Conservation (phyloP, 106 monocot genomes). For the Allium fistulosum region DNA sequence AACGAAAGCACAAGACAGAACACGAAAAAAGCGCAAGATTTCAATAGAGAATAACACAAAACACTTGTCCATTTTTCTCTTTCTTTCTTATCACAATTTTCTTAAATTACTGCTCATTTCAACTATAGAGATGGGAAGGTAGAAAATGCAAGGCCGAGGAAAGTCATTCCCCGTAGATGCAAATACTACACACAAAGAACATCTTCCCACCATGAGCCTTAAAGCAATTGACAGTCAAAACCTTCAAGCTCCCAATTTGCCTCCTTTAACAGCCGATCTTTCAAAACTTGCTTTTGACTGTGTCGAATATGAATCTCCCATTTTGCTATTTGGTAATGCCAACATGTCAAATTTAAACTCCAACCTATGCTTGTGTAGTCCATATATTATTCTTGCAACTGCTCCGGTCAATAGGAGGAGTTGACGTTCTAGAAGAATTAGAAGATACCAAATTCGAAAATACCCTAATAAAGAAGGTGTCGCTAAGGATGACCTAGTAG, state of each 20-base stretch:
- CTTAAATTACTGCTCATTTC: too few relatives aligned
- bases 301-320: neutral
- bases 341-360: slow-evolving; percentile 41
- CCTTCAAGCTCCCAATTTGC: slow-evolving; percentile 18
- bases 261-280: slow-evolving; percentile 6
- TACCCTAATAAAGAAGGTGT: slow-evolving; percentile 49
- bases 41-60: too few relatives aligned
- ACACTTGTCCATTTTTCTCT: too few relatives aligned
- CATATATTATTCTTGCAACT: slow-evolving; percentile 13
- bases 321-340: slow-evolving; percentile 5
- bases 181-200: slow-evolving; percentile 46
- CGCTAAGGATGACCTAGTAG: slow-evolving; percentile 23
- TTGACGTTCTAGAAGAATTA: slow-evolving; percentile 21
- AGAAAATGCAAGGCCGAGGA: slow-evolving; percentile 51
- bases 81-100: too few relatives aligned
- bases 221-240: neutral
- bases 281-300: neutral
- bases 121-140: slow-evolving; percentile 34
- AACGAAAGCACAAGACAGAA: too few relatives aligned
- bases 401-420: slow-evolving; percentile 51
- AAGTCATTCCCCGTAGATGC: slow-evolving; percentile 58
- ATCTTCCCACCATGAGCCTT: slow-evolving; percentile 7
- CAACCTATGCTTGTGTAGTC: slow-evolving; percentile 87
- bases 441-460: slow-evolving; percentile 44
- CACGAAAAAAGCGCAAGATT: too few relatives aligned